Evolutionary conservation across 768 basidiomycete genomes (phyloP).

Genomic region (Lactarius trivialis): DNA sequence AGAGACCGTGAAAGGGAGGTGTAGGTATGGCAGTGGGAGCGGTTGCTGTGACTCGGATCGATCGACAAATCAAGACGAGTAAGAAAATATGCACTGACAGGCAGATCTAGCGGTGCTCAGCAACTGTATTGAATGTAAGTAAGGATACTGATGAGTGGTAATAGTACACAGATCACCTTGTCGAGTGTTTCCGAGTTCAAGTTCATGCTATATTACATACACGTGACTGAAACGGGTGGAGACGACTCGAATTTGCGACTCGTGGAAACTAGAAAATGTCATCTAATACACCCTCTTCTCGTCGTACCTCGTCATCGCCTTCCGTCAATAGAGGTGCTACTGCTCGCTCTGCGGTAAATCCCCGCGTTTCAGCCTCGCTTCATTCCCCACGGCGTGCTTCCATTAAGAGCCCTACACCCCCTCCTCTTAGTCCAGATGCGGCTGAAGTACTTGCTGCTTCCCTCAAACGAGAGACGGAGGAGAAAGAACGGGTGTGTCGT

Average conservation of each 20-base stretch:
- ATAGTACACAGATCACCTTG: constrained; percentile 3
- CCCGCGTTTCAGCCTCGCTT: constrained; percentile 49
- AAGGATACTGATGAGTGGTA: not conserved
- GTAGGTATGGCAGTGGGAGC: constrained; percentile 8
- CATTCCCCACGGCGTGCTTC: constrained; percentile 46
- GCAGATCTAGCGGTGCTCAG: constrained; percentile 8
- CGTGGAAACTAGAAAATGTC: not conserved
- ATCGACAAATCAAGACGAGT: not conserved
- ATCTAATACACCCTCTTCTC: constrained; percentile 37
- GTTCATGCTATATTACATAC: not conserved
- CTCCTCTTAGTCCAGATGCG: constrained; percentile 41
- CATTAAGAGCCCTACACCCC: constrained; percentile 36
- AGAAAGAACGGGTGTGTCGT: constrained; percentile 65
- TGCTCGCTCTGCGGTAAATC: constrained; percentile 57
- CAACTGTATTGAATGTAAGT: constrained; percentile 11
- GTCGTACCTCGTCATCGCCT: constrained; percentile 39
- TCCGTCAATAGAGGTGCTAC: constrained; percentile 50
- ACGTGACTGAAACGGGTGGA: not conserved
- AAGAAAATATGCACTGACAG: constrained; percentile 6
- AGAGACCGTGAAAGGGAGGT: constrained; percentile 14
- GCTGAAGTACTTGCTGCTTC: constrained; percentile 53
- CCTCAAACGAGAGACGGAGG: constrained; percentile 70
- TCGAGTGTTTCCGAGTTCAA: constrained; percentile 13
- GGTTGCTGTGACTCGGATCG: constrained; percentile 1
- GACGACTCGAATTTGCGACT: not conserved